Conservation (phyloP, 2,329 filamentous ascomycete genomes). For the Davidsoniella neocaledoniae region DNA sequence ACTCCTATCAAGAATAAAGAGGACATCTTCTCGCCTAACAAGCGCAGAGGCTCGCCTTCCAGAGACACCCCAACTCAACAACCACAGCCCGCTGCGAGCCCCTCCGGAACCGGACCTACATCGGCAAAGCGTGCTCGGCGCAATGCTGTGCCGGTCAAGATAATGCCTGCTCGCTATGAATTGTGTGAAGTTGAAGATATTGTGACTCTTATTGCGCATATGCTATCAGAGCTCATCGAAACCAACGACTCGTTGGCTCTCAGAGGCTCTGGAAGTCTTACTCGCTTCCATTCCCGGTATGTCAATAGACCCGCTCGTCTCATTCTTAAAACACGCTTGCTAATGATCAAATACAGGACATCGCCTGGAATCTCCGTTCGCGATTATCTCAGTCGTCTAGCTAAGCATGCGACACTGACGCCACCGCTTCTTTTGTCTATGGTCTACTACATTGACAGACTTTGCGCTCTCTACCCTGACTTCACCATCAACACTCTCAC, state of each 20-base stretch:
- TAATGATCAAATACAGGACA: conserved; percentile 24
- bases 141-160: conserved; percentile 34
- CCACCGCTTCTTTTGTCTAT: conserved; percentile 92
- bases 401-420: conserved; percentile 82
- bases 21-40: conserved; percentile 7
- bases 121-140: conserved; percentile 34
- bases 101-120: not conserved
- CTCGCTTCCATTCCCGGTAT: conserved; percentile 86
- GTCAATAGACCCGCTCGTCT: conserved; percentile 11
- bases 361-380: conserved; percentile 83
- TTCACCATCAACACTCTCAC: conserved; percentile 95
- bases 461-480: conserved; percentile 80
- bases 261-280: conserved; percentile 55
- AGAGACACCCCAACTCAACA: conserved; percentile 17
- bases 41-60: conserved; percentile 8
- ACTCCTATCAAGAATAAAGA: not conserved
- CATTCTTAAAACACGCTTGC: not conserved
- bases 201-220: conserved; percentile 79
- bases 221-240: conserved; percentile 87
- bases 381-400: conserved; percentile 84
- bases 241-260: conserved; percentile 82
- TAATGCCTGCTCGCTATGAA: conserved; percentile 62
- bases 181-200: conserved; percentile 69
- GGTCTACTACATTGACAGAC: conserved; percentile 95
- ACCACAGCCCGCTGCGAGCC: conserved; percentile 12